These are phyloP conservation scores for Calonectria pseudoreteaudii DNA, from an alignment of 2,329 filamentous ascomycete genomes.

Conservation along the genomic window DNA sequence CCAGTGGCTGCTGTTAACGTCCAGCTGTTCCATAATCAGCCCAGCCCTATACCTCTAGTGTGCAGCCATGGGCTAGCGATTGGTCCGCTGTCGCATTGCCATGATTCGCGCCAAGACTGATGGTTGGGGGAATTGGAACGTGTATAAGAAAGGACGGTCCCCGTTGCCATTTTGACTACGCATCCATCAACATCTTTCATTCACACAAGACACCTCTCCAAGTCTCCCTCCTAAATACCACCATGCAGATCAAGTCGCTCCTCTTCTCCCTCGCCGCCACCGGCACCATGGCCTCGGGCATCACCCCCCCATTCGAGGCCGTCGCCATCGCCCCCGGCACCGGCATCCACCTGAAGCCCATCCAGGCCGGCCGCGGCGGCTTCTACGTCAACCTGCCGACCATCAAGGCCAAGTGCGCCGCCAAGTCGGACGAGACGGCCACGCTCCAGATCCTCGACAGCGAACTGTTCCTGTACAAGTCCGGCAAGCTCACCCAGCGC, in stretches of 20 bases:
- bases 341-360: constrained; percentile 57
- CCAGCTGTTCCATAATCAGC: neutral
- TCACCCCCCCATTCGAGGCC: constrained; percentile 57
- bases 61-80: neutral
- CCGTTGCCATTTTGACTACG: neutral
- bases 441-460: constrained; percentile 62
- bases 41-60: neutral
- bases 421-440: constrained; percentile 53
- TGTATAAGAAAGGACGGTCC: neutral
- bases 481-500: constrained; percentile 57
- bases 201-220: neutral
- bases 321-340: constrained; percentile 63
- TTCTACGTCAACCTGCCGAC: constrained; percentile 57
- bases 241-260: constrained; percentile 45
- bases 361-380: constrained; percentile 58
- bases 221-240: neutral
- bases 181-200: neutral
- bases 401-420: constrained; percentile 63
- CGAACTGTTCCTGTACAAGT: constrained; percentile 59
- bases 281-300: constrained; percentile 42
- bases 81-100: neutral
- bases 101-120: neutral
- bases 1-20: neutral
- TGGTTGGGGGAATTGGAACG: neutral
- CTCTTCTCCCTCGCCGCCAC: constrained; percentile 40